phyloP scores from a whole-genome alignment of 768 basidiomycete genomes.

The Fibroporia radiculosa region DNA sequence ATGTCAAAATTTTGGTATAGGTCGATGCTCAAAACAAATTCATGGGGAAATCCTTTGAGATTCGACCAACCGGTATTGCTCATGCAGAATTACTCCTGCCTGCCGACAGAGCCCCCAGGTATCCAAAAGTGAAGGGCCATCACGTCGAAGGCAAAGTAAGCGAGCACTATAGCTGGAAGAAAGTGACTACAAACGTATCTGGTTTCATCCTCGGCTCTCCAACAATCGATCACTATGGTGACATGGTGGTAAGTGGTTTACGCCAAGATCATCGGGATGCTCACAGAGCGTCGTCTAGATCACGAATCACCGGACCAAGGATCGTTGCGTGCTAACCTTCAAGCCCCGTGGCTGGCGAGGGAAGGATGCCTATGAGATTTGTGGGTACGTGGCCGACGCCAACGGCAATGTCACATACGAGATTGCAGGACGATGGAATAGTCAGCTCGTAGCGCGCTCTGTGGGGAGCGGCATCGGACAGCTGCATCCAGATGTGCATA shows the following conservation, averaged over 20 bases:
- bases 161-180: conserved; percentile 95
- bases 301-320: conserved; percentile 86
- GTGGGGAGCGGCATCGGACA: conserved; percentile 48
- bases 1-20: conserved; percentile 25
- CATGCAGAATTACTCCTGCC: conserved; percentile 81
- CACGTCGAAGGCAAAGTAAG: conserved; percentile 46
- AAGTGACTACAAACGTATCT: conserved; percentile 84
- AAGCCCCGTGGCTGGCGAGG: conserved; percentile 95
- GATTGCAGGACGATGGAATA: conserved; percentile 93
- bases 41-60: conserved; percentile 95
- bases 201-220: conserved; percentile 85
- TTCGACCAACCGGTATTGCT: conserved; percentile 89
- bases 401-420: conserved; percentile 67
- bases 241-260: conserved; percentile 68
- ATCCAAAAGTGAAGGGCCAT: conserved; percentile 48
- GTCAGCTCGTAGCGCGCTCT: conserved; percentile 81
- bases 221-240: conserved; percentile 64
- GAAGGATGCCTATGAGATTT: conserved; percentile 87
- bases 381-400: conserved; percentile 69
- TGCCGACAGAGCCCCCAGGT: conserved; percentile 49
- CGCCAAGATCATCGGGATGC: neutral
- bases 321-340: conserved; percentile 85
- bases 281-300: conserved; percentile 32
- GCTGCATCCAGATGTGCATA: conserved; percentile 64
- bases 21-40: conserved; percentile 97